Evolutionary conservation across 345 rosid species (phyloP), one percentile per base, ranked within the genome.

Genomic region (Lumnitzera racemosa): DNA sequence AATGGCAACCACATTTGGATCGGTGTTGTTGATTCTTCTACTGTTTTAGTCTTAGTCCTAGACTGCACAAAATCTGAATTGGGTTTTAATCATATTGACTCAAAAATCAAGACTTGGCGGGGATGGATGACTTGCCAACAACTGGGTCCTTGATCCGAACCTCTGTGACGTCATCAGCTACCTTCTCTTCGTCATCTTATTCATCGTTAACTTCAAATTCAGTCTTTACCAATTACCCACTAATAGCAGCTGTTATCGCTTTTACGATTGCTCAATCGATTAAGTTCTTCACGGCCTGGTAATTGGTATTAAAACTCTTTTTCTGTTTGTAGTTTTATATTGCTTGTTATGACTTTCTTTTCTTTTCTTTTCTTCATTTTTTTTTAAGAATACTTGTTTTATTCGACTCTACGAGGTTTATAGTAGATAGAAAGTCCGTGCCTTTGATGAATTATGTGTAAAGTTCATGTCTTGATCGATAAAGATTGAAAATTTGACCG

Each of bases 221-320:
- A 27, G 16, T 61, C 49, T 61, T 61, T 29, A 51, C 0, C 13
- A 61, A 61, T 49, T 61, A 41, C 56, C 56, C 65, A 24, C 57
- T 61, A 31, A 36, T 61, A 46, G 43, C 56, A 23, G 57, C 65
- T 14, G 7, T 61, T 53, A 25, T 11, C 49, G 57, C 65, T 2
- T 61, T 61, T 56, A 0, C 56, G 31, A 61, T 61, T 23, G 65
- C 65, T 14, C 65, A 61, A 23, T 61, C 57, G 23, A 61, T 61
- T 29, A 61, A 61, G 57, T 51, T 61, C 57, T 25, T 61, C 49
- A 51, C 65, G 14, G 25, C 65, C 65, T 61, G 65, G 65, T 61
- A 52, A 11, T 27, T 61, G 65, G 65, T 61, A 52, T 24, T 27
- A 2, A 2, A 0, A 23, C 48, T 20, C 27, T 61, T 24, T 43